A percentile compares a stretch with the other conserved stretches of the same genome.
phyloP scores from a whole-genome alignment of 2,329 filamentous ascomycete species.

The Colletotrichum sublineola region DNA sequence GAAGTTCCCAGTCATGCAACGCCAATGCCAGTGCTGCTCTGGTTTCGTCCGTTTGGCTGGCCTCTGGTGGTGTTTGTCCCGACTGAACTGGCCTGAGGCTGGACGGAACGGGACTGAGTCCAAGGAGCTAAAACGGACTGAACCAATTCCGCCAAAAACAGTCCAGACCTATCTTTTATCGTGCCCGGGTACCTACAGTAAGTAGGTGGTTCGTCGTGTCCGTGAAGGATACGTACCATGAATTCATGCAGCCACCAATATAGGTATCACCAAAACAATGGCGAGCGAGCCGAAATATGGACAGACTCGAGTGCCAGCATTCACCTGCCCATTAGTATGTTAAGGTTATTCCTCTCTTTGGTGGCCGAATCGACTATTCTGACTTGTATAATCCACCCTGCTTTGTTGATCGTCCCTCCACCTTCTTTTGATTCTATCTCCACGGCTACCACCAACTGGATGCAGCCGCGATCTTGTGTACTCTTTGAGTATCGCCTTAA shows the following conservation, averaged over 20 bases:
- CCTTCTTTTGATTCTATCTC: not conserved
- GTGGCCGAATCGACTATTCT: not conserved
- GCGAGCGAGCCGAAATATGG: not conserved
- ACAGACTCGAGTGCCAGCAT: not conserved
- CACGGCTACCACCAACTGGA: not conserved
- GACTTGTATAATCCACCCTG: not conserved
- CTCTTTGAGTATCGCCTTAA: not conserved
- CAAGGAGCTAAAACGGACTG: conserved; percentile 1
- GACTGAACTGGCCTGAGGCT: conserved; percentile 23
- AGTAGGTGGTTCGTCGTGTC: not conserved
- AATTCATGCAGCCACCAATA: not conserved
- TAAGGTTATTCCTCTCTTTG: not conserved
- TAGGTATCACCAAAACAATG: not conserved
- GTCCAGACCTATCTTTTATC: not conserved
- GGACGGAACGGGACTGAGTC: conserved; percentile 21
- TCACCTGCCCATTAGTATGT: not conserved
- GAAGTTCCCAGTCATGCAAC: not conserved
- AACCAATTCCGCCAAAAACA: not conserved
- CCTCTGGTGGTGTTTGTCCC: conserved; percentile 13
- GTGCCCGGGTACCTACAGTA: not conserved
- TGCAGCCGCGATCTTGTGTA: not conserved
- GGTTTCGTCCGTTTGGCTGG: conserved; percentile 18
- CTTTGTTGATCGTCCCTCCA: not conserved
- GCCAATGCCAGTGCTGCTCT: not conserved
- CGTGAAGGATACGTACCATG: not conserved